Conservation (phyloP, 371 early-diverging fungal species). For the Mortierella sp. region DNA sequence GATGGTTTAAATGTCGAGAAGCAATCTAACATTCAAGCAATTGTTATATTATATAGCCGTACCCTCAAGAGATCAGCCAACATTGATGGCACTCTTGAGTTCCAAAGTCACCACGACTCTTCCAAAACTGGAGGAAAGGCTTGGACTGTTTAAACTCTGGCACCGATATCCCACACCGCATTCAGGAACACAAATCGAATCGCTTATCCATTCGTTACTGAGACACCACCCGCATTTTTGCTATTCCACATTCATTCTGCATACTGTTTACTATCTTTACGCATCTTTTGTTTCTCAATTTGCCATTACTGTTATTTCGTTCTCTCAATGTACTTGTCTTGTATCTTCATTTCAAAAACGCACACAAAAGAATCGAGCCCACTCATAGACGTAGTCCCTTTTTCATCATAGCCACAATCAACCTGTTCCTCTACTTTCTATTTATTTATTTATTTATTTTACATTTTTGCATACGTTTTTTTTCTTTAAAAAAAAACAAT, state of each 20-base stretch:
- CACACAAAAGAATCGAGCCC: background rate
- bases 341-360: background rate
- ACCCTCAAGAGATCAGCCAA: conserved; percentile 43
- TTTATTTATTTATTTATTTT: conserved; percentile 7
- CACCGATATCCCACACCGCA: background rate
- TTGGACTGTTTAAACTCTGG: conserved; percentile 44
- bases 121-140: conserved; percentile 34
- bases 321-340: conserved; percentile 6
- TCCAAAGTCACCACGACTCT: conserved; percentile 48
- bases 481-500: background rate
- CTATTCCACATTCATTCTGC: background rate
- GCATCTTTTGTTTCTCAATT: conserved; percentile 1
- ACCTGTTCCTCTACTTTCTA: background rate
- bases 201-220: no score
- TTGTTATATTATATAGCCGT: conserved; percentile 25
- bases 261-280: background rate
- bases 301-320: conserved; percentile 7
- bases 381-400: conserved; percentile 2
- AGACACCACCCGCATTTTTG: background rate
- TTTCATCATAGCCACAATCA: conserved; percentile 10
- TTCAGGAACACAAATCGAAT: background rate
- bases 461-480: background rate
- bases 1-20: background rate
- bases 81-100: conserved; percentile 44
- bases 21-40: background rate